Evolutionary conservation across 768 basidiomycete species (phyloP), one percentile per base, ranked within the genome.

Genomic region (Candolleomyces efflorescens): DNA sequence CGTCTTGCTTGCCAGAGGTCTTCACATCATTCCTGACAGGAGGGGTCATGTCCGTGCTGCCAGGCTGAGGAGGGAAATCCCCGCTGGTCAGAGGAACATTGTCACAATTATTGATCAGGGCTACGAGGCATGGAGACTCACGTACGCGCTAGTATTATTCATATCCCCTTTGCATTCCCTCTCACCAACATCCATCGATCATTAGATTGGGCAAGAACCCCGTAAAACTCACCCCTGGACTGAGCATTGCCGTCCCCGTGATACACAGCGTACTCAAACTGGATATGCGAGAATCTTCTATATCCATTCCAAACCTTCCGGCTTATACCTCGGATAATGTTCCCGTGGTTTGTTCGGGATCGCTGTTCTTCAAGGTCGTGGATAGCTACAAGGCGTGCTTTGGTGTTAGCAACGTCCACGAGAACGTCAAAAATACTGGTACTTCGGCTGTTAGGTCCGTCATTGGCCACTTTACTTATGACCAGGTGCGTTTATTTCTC

Each of bases 361-460:
- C 81, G 1, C 70, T 83, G 0, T 83, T 84, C 66, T 84, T 75
- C 65, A 76, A 79, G 6, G 76, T 84, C 27, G 65, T 64, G 0
- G 75, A 84, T 59, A 77, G 79, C 45, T 83, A 83, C 68, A 75
- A 78, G 65, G 74, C 82, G 0, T 81, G 79, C 59, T 84, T 82
- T 63, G 71, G 68, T 20, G 77, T 83, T 0, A 76, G 78, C 57
- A 71, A 82, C 55, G 78, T 82, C 15, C 69, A 76, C 48, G 66
- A 64, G 9, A 83, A 82, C 60, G 77, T 83, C 24, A 73, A 74
- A 55, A 80, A 80, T 56, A 81, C 79, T 5, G 82, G 82, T 15
- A 82, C 77, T 22, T 81, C 79, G 2, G 82, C 81, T 3, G 75
- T 83, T 64, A 73, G 82, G n/a, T 78, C 79, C 24, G 77, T 82